These are phyloP conservation scores for Pythium apleroticum DNA, from an alignment of 352 stramenopile species.

Conservation along the genomic window DNA sequence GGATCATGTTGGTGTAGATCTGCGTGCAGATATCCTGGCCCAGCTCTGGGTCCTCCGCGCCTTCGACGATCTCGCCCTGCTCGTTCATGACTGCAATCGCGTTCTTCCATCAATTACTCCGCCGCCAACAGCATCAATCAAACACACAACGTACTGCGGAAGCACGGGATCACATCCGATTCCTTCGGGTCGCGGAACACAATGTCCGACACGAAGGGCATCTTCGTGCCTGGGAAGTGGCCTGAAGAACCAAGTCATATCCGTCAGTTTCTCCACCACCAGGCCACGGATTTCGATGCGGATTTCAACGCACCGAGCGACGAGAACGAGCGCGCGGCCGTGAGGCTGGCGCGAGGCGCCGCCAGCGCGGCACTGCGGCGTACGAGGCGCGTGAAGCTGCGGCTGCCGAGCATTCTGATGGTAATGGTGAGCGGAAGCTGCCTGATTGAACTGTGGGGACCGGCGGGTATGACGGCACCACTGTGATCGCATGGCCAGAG, in stretches of 20 bases:
- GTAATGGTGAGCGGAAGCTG: neutral
- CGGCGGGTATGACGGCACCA: neutral
- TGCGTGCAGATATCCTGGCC: slow-evolving; percentile 76
- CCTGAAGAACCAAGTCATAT: slow-evolving; percentile 27
- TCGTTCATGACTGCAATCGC: slow-evolving; percentile 74
- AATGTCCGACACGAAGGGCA: slow-evolving; percentile 89
- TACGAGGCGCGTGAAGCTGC: slow-evolving; percentile 15
- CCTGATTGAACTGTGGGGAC: slow-evolving; percentile 11
- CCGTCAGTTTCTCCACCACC: neutral
- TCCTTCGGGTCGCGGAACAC: slow-evolving; percentile 88
- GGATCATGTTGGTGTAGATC: slow-evolving; percentile 89
- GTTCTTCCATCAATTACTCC: neutral
- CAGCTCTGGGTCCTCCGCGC: slow-evolving; percentile 71
- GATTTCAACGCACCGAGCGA: slow-evolving; percentile 32
- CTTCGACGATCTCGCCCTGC: slow-evolving; percentile 75
- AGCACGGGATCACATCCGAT: slow-evolving; percentile 83
- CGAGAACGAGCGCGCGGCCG: slow-evolving; percentile 24
- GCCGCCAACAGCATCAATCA: slow-evolving; percentile 28
- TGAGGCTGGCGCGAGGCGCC: neutral
- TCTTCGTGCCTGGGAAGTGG: slow-evolving; percentile 73
- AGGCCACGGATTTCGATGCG: neutral
- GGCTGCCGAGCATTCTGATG: slow-evolving; percentile 18
- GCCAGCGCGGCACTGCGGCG: slow-evolving; percentile 19
- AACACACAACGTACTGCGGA: slow-evolving; percentile 75
- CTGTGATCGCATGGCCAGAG: neutral